A percentile compares a stretch with the other conserved stretches of the same genome.
Evolutionary conservation across 116 monocot species (phyloP).

Genomic region (Phalaenopsis hybrid): DNA sequence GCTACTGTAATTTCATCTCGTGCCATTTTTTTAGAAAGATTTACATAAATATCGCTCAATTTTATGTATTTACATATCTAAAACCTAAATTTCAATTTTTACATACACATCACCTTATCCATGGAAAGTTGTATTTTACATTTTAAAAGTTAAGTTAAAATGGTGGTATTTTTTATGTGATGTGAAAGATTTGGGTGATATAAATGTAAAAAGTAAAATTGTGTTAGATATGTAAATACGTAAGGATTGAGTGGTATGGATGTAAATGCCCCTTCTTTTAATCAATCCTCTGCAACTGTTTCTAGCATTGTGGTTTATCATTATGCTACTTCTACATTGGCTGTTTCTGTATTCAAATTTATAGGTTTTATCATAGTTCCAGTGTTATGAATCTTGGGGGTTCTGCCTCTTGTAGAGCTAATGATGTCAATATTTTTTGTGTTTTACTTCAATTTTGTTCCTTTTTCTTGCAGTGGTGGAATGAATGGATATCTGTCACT

Average conservation of each 20-base stretch:
- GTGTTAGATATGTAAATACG: no score
- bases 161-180: no score
- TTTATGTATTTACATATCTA: no score
- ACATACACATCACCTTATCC: no score
- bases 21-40: background rate
- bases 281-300: background rate
- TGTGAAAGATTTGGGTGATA: no score
- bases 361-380: background rate
- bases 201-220: no score
- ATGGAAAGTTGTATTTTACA: no score
- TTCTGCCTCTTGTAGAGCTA: background rate
- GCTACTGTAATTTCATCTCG: background rate
- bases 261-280: no score
- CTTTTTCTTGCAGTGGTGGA: conserved; percentile 62
- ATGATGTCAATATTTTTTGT: background rate
- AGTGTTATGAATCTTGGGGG: background rate
- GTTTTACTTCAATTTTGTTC: background rate
- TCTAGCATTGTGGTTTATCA: background rate
- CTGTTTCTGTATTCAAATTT: background rate
- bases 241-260: no score
- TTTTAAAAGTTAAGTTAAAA: no score
- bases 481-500: conserved; percentile 87
- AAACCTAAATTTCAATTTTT: no score
- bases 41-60: no score
- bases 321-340: background rate